phyloP scores from a whole-genome alignment of 257 asterid genomes.

The Marsdenia floribunda region DNA sequence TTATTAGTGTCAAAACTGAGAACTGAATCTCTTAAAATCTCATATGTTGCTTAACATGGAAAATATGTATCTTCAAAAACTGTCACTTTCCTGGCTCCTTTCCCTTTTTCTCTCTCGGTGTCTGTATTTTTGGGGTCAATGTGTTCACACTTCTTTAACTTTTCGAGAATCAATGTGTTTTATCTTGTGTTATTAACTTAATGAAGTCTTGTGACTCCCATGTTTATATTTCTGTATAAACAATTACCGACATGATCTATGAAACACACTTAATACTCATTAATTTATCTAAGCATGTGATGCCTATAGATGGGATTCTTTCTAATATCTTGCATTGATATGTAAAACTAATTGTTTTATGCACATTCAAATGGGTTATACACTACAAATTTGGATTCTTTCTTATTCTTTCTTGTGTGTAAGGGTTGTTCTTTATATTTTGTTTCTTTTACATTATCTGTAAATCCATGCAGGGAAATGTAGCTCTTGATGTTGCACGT shows the following conservation, averaged over 20 bases:
- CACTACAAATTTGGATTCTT: not conserved
- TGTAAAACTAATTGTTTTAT: not conserved
- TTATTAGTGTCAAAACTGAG: not conserved
- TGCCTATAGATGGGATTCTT: not conserved
- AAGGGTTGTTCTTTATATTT: not conserved
- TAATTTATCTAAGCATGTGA: not conserved
- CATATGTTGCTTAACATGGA: not conserved
- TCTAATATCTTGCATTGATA: not conserved
- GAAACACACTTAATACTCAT: not conserved
- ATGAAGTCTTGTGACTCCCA: too few species aligned
- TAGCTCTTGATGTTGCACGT: conserved; percentile 94
- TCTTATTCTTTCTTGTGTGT: not conserved
- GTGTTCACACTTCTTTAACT: not conserved
- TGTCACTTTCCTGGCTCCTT: not conserved
- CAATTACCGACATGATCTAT: not conserved
- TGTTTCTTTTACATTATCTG: conserved; percentile 2
- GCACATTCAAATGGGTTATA: not conserved
- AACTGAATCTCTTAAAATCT: not conserved
- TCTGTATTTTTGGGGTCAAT: not conserved
- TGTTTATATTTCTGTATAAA: not conserved
- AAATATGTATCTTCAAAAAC: not conserved
- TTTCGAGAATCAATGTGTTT: not conserved
- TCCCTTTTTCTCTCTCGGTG: not conserved
- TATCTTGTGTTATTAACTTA: not conserved
- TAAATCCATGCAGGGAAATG: conserved; percentile 65